Base-by-base conservation (phyloP, 163 green algal species). In the Coccomyxa subellipsoidea region DNA sequence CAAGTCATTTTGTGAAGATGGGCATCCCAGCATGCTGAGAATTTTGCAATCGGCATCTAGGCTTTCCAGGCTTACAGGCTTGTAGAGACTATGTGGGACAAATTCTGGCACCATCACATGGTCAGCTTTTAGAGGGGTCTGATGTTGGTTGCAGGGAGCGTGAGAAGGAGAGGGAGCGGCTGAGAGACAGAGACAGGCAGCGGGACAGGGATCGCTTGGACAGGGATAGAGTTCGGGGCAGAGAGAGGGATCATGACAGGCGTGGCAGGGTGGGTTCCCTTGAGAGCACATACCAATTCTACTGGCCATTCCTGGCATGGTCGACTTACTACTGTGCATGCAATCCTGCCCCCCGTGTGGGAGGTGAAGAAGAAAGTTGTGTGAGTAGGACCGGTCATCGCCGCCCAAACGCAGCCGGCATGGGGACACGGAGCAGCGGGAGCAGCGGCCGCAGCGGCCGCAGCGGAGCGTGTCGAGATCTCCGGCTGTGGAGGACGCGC, bases 121-220 rank as follows among this genome's bases (percentile, higher is more conserved):
- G 66, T 73, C 27, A 73, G 66, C 66, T 73, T 32, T 8, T 36
- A 34, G 31, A 18, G 66, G 32, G 27, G 32, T 18, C 27, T 73
- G 8, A 73, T 73, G 6, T 10, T 73, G 2, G 66, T 73, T 2
- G 66, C 66, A 73, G 66, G 32, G 81, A 82, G 9, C 81, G 82
- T 31, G 59, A 82, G 0, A 85, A 77, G 31, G 39, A 80, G 21
- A 80, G 82, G 9, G 76, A 31, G 7, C 47, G 59, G 23, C 15
- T 38, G 18, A 76, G 79, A 38, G 82, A 79, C 39, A 79, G 77
- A 32, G 54, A 69, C 29, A 77, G 82, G 40, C 53, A 86, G 79
- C 38, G 82, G 8, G 59, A 85, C 10, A 35, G 66, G 38, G 38
- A 81, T 8, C 36, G 75, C 31, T 25, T 47, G 23, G 76, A 84